Percentiles rank a stretch among this genome's conserved stretches.
phyloP scores from a whole-genome alignment of 257 asterid species.

The Jacaranda copaia region DNA sequence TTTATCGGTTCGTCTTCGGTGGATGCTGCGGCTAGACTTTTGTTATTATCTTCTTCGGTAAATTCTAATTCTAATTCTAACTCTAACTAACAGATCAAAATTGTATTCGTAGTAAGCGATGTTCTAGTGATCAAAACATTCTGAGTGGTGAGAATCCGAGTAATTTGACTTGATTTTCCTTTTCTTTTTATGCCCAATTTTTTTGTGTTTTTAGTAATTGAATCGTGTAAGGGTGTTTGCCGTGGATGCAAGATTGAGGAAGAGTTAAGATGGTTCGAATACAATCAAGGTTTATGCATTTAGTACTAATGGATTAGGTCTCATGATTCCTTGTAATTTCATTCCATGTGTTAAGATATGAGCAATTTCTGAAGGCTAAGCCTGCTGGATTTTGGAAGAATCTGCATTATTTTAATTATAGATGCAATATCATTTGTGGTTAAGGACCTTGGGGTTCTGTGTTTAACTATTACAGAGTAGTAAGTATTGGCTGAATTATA shows the following conservation, averaged over 20 bases:
- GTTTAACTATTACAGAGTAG: background rate
- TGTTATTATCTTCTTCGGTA: constrained; percentile 24
- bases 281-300: no score
- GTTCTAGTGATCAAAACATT: background rate
- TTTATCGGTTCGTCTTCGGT: constrained; percentile 17
- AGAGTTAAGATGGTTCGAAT: no score
- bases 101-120: background rate
- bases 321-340: background rate
- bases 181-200: background rate
- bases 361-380: background rate
- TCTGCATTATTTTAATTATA: background rate
- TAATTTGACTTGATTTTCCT: background rate
- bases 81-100: background rate
- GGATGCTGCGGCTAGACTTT: constrained; percentile 20
- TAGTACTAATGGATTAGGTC: no score
- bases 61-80: background rate
- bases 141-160: background rate
- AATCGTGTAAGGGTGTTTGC: background rate
- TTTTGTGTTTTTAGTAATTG: background rate
- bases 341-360: background rate
- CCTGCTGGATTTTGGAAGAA: background rate
- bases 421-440: background rate
- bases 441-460: no score
- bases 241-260: no score
- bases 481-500: background rate